These are phyloP conservation scores for Ophiostoma ulmi DNA, from an alignment of 2,329 filamentous ascomycete species.

Conservation along the genomic window DNA sequence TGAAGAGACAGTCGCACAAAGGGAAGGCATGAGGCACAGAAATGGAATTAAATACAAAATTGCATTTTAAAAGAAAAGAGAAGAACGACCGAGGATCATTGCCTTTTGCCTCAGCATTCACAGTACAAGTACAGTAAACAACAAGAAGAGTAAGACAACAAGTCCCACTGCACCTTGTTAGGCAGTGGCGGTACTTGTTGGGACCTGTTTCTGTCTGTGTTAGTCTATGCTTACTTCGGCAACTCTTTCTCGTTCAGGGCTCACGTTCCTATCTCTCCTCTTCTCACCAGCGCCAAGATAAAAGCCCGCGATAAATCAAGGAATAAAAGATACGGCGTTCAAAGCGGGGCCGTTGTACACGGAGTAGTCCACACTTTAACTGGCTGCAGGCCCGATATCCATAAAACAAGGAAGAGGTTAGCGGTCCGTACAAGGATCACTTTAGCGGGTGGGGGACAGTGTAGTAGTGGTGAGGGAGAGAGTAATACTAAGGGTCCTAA, in stretches of 20 bases:
- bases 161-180: neutral
- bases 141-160: neutral
- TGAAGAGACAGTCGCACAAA: neutral
- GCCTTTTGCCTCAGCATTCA: neutral
- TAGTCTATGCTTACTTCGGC: neutral
- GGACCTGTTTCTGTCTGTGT: neutral
- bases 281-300: slow-evolving; percentile 4
- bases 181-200: neutral
- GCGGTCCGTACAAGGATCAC: slow-evolving; percentile 1
- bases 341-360: neutral
- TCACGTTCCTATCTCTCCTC: slow-evolving; percentile 9
- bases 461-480: too few relatives aligned
- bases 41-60: neutral
- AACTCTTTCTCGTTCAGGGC: slow-evolving; percentile 12
- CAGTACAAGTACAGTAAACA: neutral
- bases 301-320: slow-evolving; percentile 11
- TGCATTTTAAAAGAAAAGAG: neutral
- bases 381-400: neutral
- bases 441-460: neutral
- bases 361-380: neutral
- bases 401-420: slow-evolving; percentile 5
- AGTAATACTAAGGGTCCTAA: too few relatives aligned
- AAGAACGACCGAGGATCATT: neutral
- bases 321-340: slow-evolving; percentile 13
- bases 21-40: neutral